phyloP scores from a whole-genome alignment of 2,329 filamentous ascomycete genomes.

The Colletotrichum navitas region DNA sequence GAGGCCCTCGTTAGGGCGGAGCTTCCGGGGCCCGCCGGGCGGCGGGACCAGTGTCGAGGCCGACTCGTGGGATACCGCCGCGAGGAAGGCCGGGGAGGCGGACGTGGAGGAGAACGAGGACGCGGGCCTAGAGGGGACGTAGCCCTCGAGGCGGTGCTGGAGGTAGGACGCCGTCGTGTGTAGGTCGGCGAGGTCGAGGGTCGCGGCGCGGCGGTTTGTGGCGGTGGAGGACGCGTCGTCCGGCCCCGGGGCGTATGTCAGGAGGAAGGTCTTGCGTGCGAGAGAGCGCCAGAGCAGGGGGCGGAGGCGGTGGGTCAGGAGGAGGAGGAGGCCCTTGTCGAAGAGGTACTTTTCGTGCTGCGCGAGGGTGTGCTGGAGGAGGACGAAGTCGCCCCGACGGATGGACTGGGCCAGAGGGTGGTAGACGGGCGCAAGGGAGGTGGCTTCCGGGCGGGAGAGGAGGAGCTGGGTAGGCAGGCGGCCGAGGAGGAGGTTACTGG shows the following conservation, averaged over 20 bases:
- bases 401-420: constrained; percentile 80
- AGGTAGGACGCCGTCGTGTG: constrained; percentile 73
- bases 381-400: constrained; percentile 77
- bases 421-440: constrained; percentile 74
- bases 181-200: constrained; percentile 79
- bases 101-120: constrained; percentile 54
- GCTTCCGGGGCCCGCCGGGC: constrained; percentile 59
- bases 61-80: constrained; percentile 62
- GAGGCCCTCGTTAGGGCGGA: constrained; percentile 70
- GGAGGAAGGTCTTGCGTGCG: constrained; percentile 80
- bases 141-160: constrained; percentile 73
- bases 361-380: constrained; percentile 78
- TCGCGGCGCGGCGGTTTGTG: constrained; percentile 71
- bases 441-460: constrained; percentile 77
- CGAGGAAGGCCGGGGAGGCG: constrained; percentile 61
- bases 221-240: constrained; percentile 51
- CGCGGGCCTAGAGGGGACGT: constrained; percentile 56
- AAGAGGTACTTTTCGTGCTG: constrained; percentile 79
- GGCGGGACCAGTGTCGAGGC: constrained; percentile 61
- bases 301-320: constrained; percentile 81
- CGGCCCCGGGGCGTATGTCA: constrained; percentile 79
- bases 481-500: constrained; percentile 85
- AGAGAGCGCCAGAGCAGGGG: constrained; percentile 88
- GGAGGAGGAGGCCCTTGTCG: constrained; percentile 79
- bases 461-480: constrained; percentile 80